Base-by-base conservation (phyloP, 2,329 filamentous ascomycete genomes). In the Diaporthe sp. region DNA sequence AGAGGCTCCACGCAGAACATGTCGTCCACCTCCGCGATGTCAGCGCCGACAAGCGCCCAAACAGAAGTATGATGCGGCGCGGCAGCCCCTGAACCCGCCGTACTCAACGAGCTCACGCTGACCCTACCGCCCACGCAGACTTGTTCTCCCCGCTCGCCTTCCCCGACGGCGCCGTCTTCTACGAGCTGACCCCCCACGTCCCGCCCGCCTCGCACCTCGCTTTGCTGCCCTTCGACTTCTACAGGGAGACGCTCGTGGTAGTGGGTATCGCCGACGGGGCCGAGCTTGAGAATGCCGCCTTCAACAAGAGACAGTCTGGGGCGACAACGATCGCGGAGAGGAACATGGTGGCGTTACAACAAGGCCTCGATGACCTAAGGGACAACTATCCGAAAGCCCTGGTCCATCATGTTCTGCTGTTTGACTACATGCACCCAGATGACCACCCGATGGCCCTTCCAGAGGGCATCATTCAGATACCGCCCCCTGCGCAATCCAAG, bases 121-220 rank as follows among this genome's bases (percentile, higher is more conserved):
- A 75, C 72, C 55, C 19, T 77, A 27, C 73, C 73, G 37, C 55
- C 63, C 59, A 61, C 71, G 75, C 82, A 98, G 95, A 95, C 84
- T 96, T 97, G 92, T 98, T 98, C 84, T 97, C 95, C 74, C 96
- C 96, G 53, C 86, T 97, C 79, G 94, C 94, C 19, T 98, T 97
- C 83, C 95, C 95, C 15, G 90, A 92, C 78, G 96, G 96, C 75
- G 92, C 92, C 80, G 93, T 98, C 75, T 89, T 98, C 79, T 98
- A 97, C 88, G 94, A 98, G 82, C 89, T 98, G 76, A 92, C 94
- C 73, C 95, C 94, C 75, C 93, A 95, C 79, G 87, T 93, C 72
- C 93, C 95, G 32, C 92, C 94, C n/a, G 89, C 92, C 42, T 94
- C 94, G 42, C 94, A 97, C 81, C 87, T 94, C 56, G 90, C 94